Evolutionary conservation across 768 basidiomycete genomes (phyloP).

Genomic region (Boletus rubescentipes): DNA sequence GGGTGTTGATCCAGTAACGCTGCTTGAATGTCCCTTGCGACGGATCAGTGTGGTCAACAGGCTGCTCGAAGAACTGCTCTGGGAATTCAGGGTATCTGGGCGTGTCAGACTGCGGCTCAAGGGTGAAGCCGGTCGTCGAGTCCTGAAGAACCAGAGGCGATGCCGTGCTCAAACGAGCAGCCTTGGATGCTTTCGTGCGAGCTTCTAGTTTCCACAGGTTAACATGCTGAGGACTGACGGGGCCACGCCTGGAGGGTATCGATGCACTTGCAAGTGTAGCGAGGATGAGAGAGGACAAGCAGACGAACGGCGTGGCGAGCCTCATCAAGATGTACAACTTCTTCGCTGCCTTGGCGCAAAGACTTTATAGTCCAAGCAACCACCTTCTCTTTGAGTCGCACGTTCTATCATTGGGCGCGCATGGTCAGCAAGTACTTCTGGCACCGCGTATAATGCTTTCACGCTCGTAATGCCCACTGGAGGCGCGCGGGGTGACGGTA

Average conservation of each 20-base stretch:
- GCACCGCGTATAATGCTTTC: no score
- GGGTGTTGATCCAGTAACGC: constrained; percentile 88
- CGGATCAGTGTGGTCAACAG: constrained; percentile 76
- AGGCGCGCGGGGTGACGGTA: no score
- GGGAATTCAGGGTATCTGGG: constrained; percentile 42
- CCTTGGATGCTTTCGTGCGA: constrained; percentile 18
- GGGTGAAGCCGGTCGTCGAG: constrained; percentile 10
- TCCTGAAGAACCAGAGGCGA: constrained; percentile 26
- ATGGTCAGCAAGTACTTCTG: no score
- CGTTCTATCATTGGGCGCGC: no score
- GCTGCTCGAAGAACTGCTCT: constrained; percentile 76
- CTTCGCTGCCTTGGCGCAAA: neutral
- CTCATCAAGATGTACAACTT: constrained; percentile 13
- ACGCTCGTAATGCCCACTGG: no score
- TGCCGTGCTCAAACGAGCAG: constrained; percentile 7
- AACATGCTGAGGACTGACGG: constrained; percentile 55
- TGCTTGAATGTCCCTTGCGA: constrained; percentile 70
- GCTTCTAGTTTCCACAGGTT: constrained; percentile 60
- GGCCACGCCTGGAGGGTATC: constrained; percentile 10
- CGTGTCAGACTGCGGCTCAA: constrained; percentile 5
- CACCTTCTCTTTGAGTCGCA: no score
- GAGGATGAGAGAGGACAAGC: constrained; percentile 11
- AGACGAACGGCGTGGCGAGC: constrained; percentile 12
- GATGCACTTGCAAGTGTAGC: constrained; percentile 9
- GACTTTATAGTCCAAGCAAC: no score